These are phyloP conservation scores for Blastomyces percursus DNA, from an alignment of 2,329 filamentous ascomycete genomes.

Conservation along the genomic window DNA sequence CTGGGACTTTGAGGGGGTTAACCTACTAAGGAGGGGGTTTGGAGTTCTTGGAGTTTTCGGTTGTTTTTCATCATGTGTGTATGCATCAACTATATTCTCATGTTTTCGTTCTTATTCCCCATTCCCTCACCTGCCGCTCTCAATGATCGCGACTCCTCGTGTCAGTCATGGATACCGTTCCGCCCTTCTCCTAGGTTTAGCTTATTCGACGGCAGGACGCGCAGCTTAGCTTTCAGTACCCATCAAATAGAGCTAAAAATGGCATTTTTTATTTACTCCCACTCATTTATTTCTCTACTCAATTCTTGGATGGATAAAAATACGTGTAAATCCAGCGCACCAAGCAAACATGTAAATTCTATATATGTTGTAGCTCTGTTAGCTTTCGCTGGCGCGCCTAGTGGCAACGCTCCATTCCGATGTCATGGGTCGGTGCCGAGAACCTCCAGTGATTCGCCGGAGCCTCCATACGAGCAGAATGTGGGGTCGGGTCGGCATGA, in stretches of 20 bases:
- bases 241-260: not conserved
- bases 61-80: not conserved
- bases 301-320: not conserved
- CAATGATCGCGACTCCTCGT: not conserved
- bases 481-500: not conserved
- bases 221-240: not conserved
- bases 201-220: not conserved
- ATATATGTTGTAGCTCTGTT: not conserved
- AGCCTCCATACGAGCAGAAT: not conserved
- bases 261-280: not conserved
- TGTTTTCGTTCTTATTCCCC: not conserved
- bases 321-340: not conserved
- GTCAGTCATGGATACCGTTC: not conserved
- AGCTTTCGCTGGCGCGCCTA: not conserved
- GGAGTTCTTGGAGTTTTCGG: not conserved
- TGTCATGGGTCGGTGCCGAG: not conserved
- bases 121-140: not conserved
- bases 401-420: not conserved
- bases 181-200: not conserved
- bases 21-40: not conserved
- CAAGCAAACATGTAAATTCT: not conserved
- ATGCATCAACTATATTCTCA: not conserved
- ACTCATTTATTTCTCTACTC: not conserved
- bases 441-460: not conserved
- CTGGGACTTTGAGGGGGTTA: not conserved